phyloP scores from a whole-genome alignment of 176 grass and related monocot genomes.

The Pontederia crassipes region DNA sequence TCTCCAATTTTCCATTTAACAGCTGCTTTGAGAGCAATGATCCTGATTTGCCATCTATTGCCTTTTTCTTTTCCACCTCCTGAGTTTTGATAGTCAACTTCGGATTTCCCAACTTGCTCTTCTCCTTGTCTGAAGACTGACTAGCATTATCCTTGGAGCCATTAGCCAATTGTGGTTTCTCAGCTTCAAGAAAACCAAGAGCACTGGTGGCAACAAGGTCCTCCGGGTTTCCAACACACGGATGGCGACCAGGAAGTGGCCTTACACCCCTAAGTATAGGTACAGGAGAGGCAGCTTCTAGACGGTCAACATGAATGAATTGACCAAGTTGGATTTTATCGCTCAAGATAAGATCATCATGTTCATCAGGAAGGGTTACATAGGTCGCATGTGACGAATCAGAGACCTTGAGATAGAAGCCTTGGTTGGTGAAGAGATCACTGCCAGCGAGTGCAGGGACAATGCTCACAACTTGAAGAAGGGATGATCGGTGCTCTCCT shows the following conservation, averaged over 20 bases:
- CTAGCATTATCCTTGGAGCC: slow-evolving; percentile 31
- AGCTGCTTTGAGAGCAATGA: slow-evolving; percentile 35
- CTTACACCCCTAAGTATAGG: slow-evolving; percentile 13
- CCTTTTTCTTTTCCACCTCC: slow-evolving; percentile 41
- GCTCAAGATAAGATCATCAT: slow-evolving; percentile 14
- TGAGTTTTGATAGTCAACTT: slow-evolving; percentile 44
- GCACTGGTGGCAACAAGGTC: slow-evolving; percentile 48
- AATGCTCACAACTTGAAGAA: slow-evolving; percentile 16
- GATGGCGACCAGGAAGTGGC: slow-evolving; percentile 14
- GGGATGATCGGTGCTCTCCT: slow-evolving; percentile 8
- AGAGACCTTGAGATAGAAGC: slow-evolving; percentile 21
- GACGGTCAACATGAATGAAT: slow-evolving; percentile 20
- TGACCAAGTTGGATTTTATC: slow-evolving; percentile 16
- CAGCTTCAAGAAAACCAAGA: slow-evolving; percentile 26
- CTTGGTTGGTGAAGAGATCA: slow-evolving; percentile 17
- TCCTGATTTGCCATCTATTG: slow-evolving; percentile 36
- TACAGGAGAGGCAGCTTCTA: slow-evolving; percentile 13
- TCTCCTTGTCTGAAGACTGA: slow-evolving; percentile 48
- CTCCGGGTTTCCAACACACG: slow-evolving; percentile 10
- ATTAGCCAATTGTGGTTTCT: slow-evolving; percentile 31
- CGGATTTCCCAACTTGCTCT: slow-evolving; percentile 40
- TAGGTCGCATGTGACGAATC: slow-evolving; percentile 22
- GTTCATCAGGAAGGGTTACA: slow-evolving; percentile 19
- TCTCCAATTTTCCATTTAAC: slow-evolving; percentile 33
- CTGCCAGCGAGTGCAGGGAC: slow-evolving; percentile 15